Evolutionary conservation across 768 basidiomycete species (phyloP).

Genomic region (Lentinula detonsa): DNA sequence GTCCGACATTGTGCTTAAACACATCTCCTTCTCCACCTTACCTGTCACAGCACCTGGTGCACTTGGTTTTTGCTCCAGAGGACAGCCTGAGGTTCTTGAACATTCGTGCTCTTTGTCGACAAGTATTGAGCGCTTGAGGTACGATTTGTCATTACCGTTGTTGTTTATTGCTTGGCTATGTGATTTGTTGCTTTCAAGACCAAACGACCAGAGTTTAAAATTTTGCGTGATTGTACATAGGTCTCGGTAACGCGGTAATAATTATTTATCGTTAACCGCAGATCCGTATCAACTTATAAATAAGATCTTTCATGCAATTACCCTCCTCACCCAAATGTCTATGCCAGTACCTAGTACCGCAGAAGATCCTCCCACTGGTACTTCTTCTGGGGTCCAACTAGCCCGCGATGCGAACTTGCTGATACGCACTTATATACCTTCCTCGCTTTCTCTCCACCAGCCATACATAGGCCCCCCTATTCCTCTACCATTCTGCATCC

Average conservation of each 20-base stretch:
- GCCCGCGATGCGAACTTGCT: neutral
- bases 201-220: too few relatives aligned
- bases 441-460: neutral
- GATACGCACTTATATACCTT: neutral
- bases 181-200: too few relatives aligned
- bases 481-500: slow-evolving; percentile 14
- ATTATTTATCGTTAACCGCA: too few relatives aligned
- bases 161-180: too few relatives aligned
- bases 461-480: neutral
- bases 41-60: slow-evolving; percentile 17
- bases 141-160: too few relatives aligned
- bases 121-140: too few relatives aligned
- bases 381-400: neutral
- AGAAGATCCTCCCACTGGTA: slow-evolving; percentile 5
- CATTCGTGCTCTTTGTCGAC: too few relatives aligned
- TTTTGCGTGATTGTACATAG: too few relatives aligned
- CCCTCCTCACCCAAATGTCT: neutral
- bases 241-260: too few relatives aligned
- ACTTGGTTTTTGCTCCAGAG: slow-evolving; percentile 44
- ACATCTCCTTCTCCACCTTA: slow-evolving; percentile 75
- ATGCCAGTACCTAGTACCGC: neutral
- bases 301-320: too few relatives aligned
- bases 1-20: slow-evolving; percentile 95
- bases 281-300: too few relatives aligned
- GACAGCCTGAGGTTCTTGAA: too few relatives aligned